phyloP scores from a whole-genome alignment of 306 rosid species.

The Psophocarpus tetragonolobus region DNA sequence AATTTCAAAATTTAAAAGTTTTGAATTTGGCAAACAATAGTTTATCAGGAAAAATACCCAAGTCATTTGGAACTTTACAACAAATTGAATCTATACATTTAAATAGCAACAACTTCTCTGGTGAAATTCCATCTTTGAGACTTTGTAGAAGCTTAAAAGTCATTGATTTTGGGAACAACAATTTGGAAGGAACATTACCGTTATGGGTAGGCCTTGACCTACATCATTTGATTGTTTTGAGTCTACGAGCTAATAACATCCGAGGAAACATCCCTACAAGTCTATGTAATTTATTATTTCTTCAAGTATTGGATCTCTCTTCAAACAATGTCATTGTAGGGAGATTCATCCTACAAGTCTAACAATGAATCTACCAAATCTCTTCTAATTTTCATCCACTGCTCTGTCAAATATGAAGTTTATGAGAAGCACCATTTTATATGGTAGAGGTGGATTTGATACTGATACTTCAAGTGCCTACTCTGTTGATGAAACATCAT shows the following conservation, averaged over 20 bases:
- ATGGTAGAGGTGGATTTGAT: neutral
- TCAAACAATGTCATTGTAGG: no score
- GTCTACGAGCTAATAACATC: neutral
- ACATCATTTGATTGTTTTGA: no score
- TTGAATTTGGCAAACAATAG: neutral
- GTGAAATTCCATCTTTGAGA: neutral
- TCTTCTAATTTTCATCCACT: no score
- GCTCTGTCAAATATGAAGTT: neutral
- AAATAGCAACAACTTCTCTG: neutral
- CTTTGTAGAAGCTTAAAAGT: neutral
- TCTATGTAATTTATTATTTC: constrained; percentile 22
- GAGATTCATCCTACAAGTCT: no score
- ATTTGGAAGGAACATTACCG: no score
- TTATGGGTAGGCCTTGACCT: no score
- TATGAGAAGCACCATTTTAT: neutral
- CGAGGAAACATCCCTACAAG: constrained; percentile 15
- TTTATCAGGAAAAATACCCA: neutral
- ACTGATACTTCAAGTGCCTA: neutral
- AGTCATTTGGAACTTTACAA: neutral
- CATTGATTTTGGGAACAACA: neutral
- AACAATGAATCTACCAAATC: no score
- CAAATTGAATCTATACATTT: neutral
- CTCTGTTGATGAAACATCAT: neutral
- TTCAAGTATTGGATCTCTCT: constrained; percentile 41
- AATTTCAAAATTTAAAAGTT: no score